Conservation (phyloP, 306 rosid species). For the Quercus wislizeni region DNA sequence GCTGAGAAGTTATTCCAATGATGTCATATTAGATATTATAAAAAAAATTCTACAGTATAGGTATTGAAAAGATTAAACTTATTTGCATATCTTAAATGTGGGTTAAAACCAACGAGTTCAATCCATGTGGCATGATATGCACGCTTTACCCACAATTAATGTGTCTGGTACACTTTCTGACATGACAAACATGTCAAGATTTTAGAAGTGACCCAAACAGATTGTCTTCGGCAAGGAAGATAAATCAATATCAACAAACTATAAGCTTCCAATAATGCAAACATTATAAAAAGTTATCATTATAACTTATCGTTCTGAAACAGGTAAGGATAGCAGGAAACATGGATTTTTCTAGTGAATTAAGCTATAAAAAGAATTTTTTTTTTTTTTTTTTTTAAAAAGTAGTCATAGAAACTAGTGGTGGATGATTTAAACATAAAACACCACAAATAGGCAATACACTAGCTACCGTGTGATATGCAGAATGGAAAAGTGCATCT, state of each 20-base stretch:
- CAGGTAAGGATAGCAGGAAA: no score
- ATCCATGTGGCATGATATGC: neutral
- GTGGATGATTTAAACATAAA: no score
- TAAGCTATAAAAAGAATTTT: no score
- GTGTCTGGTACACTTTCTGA: no score
- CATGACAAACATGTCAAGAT: no score
- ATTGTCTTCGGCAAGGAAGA: neutral
- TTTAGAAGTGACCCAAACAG: neutral
- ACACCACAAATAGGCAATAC: no score
- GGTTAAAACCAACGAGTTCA: neutral
- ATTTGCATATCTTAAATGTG: neutral
- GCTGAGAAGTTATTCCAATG: neutral
- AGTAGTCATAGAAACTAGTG: no score
- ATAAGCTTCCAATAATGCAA: neutral
- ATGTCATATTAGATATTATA: neutral
- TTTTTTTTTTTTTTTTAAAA: no score
- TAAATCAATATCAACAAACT: neutral
- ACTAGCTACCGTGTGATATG: no score
- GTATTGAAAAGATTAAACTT: neutral
- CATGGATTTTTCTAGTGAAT: no score
- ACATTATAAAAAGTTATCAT: neutral
- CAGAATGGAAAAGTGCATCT: no score
- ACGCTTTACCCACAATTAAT: neutral
- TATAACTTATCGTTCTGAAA: no score
- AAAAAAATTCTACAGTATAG: neutral